A percentile compares a stretch with the other conserved stretches of the same genome.
These are phyloP conservation scores for Colletotrichum cuscutae DNA, from an alignment of 2,329 filamentous ascomycete species.

Conservation along the genomic window DNA sequence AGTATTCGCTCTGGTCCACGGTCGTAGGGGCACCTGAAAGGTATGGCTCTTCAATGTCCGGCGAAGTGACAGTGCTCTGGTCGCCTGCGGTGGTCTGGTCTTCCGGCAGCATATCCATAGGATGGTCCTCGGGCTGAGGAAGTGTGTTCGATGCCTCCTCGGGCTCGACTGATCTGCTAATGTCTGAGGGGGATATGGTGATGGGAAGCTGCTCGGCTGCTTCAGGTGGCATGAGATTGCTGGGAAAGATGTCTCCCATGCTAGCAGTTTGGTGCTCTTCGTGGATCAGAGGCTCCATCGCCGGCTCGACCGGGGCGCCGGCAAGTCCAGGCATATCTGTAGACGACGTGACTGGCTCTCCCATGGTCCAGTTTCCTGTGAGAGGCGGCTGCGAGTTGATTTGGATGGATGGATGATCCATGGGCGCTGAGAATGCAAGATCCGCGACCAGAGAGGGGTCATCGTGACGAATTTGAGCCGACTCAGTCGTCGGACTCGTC, in stretches of 20 bases:
- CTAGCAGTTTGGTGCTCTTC: conserved; percentile 23
- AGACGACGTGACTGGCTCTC: conserved; percentile 12
- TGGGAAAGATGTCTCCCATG: conserved; percentile 33
- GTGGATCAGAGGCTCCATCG: background rate
- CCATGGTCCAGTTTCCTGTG: conserved; percentile 8
- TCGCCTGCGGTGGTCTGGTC: conserved; percentile 19
- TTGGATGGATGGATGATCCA: conserved; percentile 15
- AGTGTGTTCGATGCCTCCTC: conserved; percentile 34
- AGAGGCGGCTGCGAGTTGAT: conserved; percentile 29
- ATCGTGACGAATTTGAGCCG: background rate
- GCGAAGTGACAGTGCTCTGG: conserved; percentile 25
- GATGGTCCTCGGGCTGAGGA: conserved; percentile 16
- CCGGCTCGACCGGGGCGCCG: conserved; percentile 2
- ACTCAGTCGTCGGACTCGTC: background rate
- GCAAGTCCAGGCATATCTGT: conserved; percentile 21
- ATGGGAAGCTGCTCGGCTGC: conserved; percentile 39
- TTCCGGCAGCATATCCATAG: conserved; percentile 19
- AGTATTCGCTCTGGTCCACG: conserved; percentile 53
- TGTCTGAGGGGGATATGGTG: conserved; percentile 52
- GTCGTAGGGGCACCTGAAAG: conserved; percentile 14
- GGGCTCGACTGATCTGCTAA: conserved; percentile 44
- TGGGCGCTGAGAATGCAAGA: conserved; percentile 6
- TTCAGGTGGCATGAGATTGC: conserved; percentile 37
- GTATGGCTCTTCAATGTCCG: conserved; percentile 24
- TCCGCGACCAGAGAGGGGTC: background rate